phyloP scores from a whole-genome alignment of 2,329 filamentous ascomycete species.

The Neoarthrinium moseri region DNA sequence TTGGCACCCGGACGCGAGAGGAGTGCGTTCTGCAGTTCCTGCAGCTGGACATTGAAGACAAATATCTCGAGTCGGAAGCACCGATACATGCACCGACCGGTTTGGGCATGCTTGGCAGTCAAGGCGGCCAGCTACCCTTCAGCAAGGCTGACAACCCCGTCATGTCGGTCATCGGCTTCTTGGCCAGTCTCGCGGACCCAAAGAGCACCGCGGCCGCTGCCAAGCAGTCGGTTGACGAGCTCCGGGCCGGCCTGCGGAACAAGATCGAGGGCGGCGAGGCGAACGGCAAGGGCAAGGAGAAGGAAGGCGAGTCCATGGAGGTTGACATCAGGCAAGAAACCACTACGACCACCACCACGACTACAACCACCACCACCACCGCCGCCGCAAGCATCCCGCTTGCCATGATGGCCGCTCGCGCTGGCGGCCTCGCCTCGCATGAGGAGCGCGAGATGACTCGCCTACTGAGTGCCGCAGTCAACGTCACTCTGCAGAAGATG shows the following conservation, averaged over 20 bases:
- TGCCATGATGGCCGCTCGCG: conserved; percentile 80
- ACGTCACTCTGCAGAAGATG: conserved; percentile 91
- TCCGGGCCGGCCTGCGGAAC: conserved; percentile 75
- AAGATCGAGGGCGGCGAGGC: conserved; percentile 64
- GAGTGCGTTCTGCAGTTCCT: conserved; percentile 97
- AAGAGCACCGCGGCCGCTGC: conserved; percentile 88
- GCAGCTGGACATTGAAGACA: conserved; percentile 95
- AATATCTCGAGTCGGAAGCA: conserved; percentile 82
- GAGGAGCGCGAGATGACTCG: conserved; percentile 97
- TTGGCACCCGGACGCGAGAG: conserved; percentile 86
- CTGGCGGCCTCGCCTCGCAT: conserved; percentile 86
- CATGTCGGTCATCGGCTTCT: conserved; percentile 91
- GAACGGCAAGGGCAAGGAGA: conserved; percentile 57
- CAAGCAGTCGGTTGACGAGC: conserved; percentile 81
- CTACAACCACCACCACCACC: conserved; percentile 43
- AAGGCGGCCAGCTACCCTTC: conserved; percentile 82
- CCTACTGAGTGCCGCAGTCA: conserved; percentile 87
- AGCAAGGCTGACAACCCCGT: conserved; percentile 93
- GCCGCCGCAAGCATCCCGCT: conserved; percentile 76
- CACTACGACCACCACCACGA: conserved; percentile 50
- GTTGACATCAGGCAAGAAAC: conserved; percentile 56
- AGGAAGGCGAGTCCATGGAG: conserved; percentile 62
- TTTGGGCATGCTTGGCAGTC: conserved; percentile 66
- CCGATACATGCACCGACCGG: conserved; percentile 52
- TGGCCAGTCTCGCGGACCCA: conserved; percentile 88